A percentile compares a stretch with the other conserved stretches of the same genome.
These are phyloP conservation scores for Monascus ruber DNA, from an alignment of 2,329 filamentous ascomycete species.

Conservation along the genomic window DNA sequence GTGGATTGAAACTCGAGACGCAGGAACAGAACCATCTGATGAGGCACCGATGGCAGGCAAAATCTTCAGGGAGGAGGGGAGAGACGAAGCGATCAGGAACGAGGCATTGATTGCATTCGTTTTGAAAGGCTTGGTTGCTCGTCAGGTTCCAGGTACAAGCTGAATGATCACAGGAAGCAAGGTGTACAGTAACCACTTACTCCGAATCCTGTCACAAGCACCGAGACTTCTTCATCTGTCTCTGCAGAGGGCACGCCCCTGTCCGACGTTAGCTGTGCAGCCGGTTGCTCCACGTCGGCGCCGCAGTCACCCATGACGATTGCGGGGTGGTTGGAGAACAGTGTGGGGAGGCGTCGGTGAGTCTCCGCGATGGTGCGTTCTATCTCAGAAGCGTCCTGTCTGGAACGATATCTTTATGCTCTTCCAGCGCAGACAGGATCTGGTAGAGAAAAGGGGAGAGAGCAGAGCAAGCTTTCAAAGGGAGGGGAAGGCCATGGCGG, in stretches of 20 bases:
- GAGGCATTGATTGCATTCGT: constrained; percentile 66
- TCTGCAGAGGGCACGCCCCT: constrained; percentile 7
- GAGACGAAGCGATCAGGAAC: constrained; percentile 59
- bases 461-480: too few relatives aligned
- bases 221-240: constrained; percentile 17
- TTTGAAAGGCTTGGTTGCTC: constrained; percentile 55
- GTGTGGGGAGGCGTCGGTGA: too few relatives aligned
- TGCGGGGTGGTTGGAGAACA: too few relatives aligned
- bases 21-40: constrained; percentile 4
- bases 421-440: too few relatives aligned
- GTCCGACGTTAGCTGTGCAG: constrained; percentile 6
- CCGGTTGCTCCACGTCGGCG: constrained; percentile 5
- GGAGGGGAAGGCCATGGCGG: too few relatives aligned
- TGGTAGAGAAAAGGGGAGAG: too few relatives aligned
- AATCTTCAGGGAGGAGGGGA: constrained; percentile 54
- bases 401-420: too few relatives aligned
- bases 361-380: too few relatives aligned
- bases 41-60: constrained; percentile 5
- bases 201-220: constrained; percentile 27
- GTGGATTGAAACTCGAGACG: constrained; percentile 25
- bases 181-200: constrained; percentile 13
- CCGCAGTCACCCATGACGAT: constrained; percentile 23
- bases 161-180: constrained; percentile 2
- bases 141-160: constrained; percentile 3
- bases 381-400: too few relatives aligned